These are phyloP conservation scores for Macadamia integrifolia DNA, from an alignment of 164 flowering plant genomes.

Conservation along the genomic window DNA sequence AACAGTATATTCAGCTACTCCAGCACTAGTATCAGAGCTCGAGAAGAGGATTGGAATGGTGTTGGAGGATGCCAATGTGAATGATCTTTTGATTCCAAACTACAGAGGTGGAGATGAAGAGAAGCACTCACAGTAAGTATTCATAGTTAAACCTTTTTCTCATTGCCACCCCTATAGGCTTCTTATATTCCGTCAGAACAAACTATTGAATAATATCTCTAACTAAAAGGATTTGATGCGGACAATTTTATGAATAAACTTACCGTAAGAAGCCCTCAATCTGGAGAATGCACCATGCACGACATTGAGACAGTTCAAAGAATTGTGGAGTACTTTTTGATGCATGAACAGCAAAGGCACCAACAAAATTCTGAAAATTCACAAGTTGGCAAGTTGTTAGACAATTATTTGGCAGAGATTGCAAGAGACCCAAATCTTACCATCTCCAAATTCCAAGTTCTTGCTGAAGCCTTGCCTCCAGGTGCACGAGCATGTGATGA, in stretches of 20 bases:
- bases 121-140: constrained; percentile 31
- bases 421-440: constrained; percentile 70
- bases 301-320: constrained; percentile 61
- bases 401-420: constrained; percentile 71
- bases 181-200: too few relatives aligned
- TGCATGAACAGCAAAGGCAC: constrained; percentile 59
- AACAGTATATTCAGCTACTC: constrained; percentile 45
- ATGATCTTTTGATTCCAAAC: constrained; percentile 65
- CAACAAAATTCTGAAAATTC: constrained; percentile 28
- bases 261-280: constrained; percentile 19
- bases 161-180: too few relatives aligned
- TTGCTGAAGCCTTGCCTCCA: constrained; percentile 63
- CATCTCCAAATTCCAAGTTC: constrained; percentile 52
- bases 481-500: constrained; percentile 64
- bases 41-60: constrained; percentile 75
- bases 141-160: neutral
- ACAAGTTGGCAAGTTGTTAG: constrained; percentile 56
- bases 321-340: constrained; percentile 63
- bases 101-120: constrained; percentile 39
- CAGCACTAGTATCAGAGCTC: constrained; percentile 67
- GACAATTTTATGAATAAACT: too few relatives aligned
- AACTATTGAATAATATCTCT: too few relatives aligned
- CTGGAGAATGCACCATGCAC: constrained; percentile 45
- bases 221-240: too few relatives aligned
- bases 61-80: constrained; percentile 60